A percentile compares a stretch with the other conserved stretches of the same genome.
These are phyloP conservation scores for Parietaria judaica DNA, from an alignment of 306 rosid species.

Conservation along the genomic window DNA sequence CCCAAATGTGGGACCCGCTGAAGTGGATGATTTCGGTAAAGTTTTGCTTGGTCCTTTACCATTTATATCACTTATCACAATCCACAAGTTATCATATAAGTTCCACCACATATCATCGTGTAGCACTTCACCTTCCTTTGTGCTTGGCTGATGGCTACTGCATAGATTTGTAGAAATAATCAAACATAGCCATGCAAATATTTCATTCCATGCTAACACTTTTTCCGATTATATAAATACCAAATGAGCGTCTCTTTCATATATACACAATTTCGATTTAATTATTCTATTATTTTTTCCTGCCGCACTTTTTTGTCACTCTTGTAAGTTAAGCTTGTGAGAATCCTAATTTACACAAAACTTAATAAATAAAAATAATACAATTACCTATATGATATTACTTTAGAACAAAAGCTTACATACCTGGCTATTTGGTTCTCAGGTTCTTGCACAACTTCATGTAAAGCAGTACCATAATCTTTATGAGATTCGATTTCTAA, in stretches of 20 bases:
- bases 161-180: constrained; percentile 34
- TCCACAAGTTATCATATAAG: constrained; percentile 75
- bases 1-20: constrained; percentile 68
- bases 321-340: no score
- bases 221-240: no score
- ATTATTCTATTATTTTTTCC: no score
- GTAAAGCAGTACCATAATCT: constrained; percentile 65
- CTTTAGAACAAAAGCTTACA: constrained; percentile 5
- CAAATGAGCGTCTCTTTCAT: no score
- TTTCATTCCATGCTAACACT: no score
- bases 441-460: constrained; percentile 61
- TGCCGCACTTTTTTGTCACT: no score
- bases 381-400: background rate
- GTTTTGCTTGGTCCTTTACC: constrained; percentile 68
- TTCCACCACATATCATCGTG: constrained; percentile 84
- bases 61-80: constrained; percentile 65
- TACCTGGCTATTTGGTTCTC: constrained; percentile 59
- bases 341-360: no score
- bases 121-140: constrained; percentile 31
- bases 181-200: constrained; percentile 13
- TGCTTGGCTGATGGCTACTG: constrained; percentile 37
- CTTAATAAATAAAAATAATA: background rate
- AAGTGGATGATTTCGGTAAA: constrained; percentile 56
- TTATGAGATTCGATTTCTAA: constrained; percentile 58
- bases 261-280: no score